Base-by-base conservation (phyloP, 345 rosid species). In the Pseudoturritis turrita region DNA sequence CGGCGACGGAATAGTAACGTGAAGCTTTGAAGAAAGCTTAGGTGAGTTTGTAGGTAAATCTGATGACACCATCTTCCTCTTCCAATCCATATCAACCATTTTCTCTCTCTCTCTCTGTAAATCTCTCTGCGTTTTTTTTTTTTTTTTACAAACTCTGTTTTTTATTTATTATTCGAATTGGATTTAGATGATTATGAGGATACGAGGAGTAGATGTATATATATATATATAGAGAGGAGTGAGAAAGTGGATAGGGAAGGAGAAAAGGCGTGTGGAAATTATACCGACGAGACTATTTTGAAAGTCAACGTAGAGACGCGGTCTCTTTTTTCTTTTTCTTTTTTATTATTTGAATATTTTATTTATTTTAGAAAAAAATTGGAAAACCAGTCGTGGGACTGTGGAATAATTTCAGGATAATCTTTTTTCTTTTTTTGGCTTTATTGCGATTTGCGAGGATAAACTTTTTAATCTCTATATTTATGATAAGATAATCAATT, bases 21-120 rank as follows among this genome's bases (percentile, higher is more conserved):
- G 47, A 45, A 84, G 95, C 59, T 84, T 88, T 18, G 79, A 73
- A n/a, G 79, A 75, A 17, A 75, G 74, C 65, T 75, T 75, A 0
- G 79, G 72, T 3, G 77, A 73, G 47, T 45, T 64, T 9, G 11
- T 37, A 1, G 77, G 77, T 72, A 56, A 15, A 6, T 75, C 79
- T 0, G 79, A 68, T 60, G 96, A 81, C 0, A 78, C 83, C 82
- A 83, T 85, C 72, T 87, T 86, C 28, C 86, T 82, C 68, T 86
- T 82, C 70, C 95, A 86, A 52, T 85, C 86, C 57, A 90, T 70
- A 80, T 89, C 96, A 21, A 89, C 88, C 98, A 92, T 89, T 58
- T 72, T 78, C 3, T 44, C 13, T 17, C 12, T 62, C 10, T 36
- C 13, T 31, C 5, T 47, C 1, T n/a, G 1, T 4, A 37, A 41